Percentiles rank a stretch among this genome's conserved stretches.
These are phyloP conservation scores for Pisolithus albus DNA, from an alignment of 768 basidiomycete genomes.

Conservation along the genomic window DNA sequence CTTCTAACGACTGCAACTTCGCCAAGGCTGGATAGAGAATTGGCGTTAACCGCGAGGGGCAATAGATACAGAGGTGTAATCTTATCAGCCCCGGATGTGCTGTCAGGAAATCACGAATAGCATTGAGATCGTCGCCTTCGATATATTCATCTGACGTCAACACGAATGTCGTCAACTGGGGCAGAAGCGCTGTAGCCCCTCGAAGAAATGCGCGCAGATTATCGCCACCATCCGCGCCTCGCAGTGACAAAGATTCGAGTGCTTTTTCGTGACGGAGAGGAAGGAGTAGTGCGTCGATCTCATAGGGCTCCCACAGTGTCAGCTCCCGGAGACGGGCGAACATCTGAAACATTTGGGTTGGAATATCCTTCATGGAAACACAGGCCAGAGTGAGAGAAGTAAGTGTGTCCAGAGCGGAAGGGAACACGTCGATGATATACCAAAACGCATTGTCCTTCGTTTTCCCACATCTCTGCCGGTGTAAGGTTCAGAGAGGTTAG, in stretches of 20 bases:
- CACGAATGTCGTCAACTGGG: neutral
- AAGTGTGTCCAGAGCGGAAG: neutral
- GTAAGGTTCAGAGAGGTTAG: neutral
- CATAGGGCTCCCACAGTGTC: neutral
- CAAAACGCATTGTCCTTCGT: neutral
- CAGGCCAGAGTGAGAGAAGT: neutral
- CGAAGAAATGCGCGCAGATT: neutral
- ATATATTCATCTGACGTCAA: neutral
- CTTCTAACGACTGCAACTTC: neutral
- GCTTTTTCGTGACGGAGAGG: neutral
- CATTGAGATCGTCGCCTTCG: neutral
- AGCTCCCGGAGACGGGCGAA: neutral
- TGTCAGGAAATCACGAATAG: neutral
- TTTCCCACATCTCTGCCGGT: neutral
- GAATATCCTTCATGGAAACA: neutral
- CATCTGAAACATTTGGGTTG: neutral
- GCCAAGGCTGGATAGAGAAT: neutral
- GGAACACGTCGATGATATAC: neutral
- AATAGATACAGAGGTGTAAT: neutral
- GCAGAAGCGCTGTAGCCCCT: neutral
- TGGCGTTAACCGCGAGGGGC: neutral
- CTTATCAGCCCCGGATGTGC: neutral
- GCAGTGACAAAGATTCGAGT: neutral
- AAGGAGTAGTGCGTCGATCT: neutral
- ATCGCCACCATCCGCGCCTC: neutral